phyloP scores from a whole-genome alignment of 257 asterid species.

The Prunella vulgaris region DNA sequence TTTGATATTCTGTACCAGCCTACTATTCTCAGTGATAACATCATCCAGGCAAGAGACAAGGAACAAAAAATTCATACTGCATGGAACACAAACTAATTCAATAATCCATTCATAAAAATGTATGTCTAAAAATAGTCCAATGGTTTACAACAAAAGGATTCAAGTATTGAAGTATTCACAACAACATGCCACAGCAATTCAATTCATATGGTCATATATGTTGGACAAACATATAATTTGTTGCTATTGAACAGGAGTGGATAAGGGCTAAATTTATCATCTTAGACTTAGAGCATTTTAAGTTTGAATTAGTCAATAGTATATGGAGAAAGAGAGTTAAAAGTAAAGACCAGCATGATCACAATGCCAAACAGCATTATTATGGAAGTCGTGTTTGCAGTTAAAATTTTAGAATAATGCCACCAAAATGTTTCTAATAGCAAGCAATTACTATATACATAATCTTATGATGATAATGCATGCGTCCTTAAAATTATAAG shows the following conservation, averaged over 20 bases:
- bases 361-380: background rate
- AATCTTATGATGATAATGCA: background rate
- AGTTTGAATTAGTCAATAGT: background rate
- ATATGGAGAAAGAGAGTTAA: background rate
- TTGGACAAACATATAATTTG: background rate
- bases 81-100: background rate
- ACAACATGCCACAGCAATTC: background rate
- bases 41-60: too few species aligned
- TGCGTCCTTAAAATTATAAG: background rate
- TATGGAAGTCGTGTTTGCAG: background rate
- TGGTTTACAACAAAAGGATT: background rate
- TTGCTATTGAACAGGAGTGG: background rate
- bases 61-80: too few species aligned
- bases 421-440: background rate
- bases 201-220: background rate
- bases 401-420: background rate
- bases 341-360: background rate
- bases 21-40: too few species aligned
- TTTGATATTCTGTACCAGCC: background rate
- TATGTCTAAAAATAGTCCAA: background rate
- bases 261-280: background rate
- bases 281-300: too few species aligned
- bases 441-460: constrained; percentile 15
- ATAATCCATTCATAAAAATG: background rate
- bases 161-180: background rate